A percentile compares a stretch with the other conserved stretches of the same genome.
These are phyloP conservation scores for Chlamydomonas eustigma DNA, from an alignment of 139 green algal genomes.

Conservation along the genomic window DNA sequence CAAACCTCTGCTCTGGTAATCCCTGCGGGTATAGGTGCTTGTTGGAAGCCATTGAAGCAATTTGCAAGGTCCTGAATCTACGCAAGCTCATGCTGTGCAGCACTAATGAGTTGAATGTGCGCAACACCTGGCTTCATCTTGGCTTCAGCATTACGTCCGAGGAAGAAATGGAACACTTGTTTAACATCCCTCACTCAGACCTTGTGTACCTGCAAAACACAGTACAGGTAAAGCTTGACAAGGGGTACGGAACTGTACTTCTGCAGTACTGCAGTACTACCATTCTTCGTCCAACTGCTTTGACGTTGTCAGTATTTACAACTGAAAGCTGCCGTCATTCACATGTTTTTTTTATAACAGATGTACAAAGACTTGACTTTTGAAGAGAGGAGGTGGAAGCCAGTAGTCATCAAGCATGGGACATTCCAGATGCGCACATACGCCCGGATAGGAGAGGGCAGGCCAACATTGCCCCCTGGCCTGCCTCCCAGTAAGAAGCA, in stretches of 20 bases:
- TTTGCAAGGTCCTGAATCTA: conserved; percentile 51
- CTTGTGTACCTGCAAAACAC: conserved; percentile 93
- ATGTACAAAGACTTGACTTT: conserved; percentile 77
- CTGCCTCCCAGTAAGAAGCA: neutral
- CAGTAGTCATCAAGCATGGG: conserved; percentile 65
- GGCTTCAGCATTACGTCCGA: conserved; percentile 72
- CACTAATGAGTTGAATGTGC: conserved; percentile 42
- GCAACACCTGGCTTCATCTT: conserved; percentile 69
- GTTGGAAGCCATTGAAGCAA: conserved; percentile 80
- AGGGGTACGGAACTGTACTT: neutral
- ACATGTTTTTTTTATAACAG: no score
- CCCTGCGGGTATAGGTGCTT: conserved; percentile 59
- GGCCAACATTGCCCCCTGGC: neutral
- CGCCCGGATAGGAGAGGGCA: conserved; percentile 38
- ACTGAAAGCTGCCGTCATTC: neutral
- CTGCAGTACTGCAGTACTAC: neutral
- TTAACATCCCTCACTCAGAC: conserved; percentile 69
- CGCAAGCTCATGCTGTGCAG: conserved; percentile 59
- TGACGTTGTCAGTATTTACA: neutral
- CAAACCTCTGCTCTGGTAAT: no score
- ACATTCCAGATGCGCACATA: conserved; percentile 62
- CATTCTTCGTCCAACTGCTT: no score
- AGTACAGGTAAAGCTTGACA: conserved; percentile 36
- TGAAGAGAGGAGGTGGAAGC: conserved; percentile 29
- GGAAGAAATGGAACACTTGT: conserved; percentile 58